These are phyloP conservation scores for Ganoderma sinense DNA, from an alignment of 1,284 basidiomycete genomes.

Conservation along the genomic window DNA sequence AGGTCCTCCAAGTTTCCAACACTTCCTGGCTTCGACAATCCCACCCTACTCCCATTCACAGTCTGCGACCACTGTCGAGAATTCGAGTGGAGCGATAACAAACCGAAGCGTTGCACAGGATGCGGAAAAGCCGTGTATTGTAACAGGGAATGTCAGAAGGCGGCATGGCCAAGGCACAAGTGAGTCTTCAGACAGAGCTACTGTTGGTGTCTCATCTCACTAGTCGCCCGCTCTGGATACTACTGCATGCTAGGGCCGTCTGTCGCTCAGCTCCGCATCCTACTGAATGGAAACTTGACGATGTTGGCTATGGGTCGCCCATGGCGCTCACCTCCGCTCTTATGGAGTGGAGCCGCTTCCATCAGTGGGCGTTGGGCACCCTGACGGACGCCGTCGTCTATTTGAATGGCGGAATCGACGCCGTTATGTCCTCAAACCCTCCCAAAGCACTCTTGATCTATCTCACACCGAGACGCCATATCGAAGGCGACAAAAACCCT, in stretches of 20 bases:
- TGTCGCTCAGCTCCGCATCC: neutral
- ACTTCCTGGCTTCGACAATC: neutral
- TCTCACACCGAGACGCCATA: too few relatives aligned
- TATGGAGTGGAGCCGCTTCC: too few relatives aligned
- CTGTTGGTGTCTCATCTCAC: neutral
- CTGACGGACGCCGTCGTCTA: too few relatives aligned
- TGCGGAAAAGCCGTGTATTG: neutral
- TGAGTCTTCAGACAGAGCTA: neutral
- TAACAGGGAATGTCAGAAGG: neutral
- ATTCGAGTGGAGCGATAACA: neutral
- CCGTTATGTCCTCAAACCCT: too few relatives aligned
- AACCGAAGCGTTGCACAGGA: neutral
- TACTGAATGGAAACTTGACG: neutral
- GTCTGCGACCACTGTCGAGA: neutral
- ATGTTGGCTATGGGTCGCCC: too few relatives aligned
- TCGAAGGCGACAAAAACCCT: too few relatives aligned
- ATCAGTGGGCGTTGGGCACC: too few relatives aligned
- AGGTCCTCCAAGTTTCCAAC: neutral
- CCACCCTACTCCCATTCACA: neutral
- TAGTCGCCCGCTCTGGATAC: too few relatives aligned
- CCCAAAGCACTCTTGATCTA: too few relatives aligned
- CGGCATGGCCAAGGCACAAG: neutral
- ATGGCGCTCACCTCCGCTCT: too few relatives aligned
- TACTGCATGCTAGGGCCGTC: neutral
- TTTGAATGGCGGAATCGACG: too few relatives aligned